Evolutionary conservation across 2,329 filamentous ascomycete species (phyloP).

Genomic region (Mycogone perniciosa): DNA sequence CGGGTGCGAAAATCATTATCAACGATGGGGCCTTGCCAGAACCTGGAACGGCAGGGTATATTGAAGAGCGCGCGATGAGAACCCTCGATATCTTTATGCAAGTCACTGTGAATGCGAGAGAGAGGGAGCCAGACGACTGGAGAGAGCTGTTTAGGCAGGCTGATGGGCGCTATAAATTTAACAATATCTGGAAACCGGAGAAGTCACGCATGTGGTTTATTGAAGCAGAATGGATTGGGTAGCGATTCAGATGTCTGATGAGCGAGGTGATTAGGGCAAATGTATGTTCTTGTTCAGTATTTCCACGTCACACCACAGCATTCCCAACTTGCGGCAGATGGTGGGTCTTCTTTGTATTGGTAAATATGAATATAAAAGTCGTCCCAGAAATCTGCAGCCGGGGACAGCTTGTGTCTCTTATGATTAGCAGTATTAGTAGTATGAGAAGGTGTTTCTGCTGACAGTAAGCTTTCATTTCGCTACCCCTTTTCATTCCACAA

Average conservation of each 20-base stretch:
- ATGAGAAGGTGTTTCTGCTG: no score
- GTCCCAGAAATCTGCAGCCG: no score
- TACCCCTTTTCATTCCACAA: no score
- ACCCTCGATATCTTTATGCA: constrained; percentile 13
- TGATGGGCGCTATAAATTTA: constrained; percentile 9
- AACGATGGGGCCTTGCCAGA: constrained; percentile 22
- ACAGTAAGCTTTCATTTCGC: no score
- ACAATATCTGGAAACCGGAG: constrained; percentile 14
- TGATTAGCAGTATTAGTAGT: no score
- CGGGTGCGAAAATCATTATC: constrained; percentile 21
- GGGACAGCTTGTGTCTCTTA: no score
- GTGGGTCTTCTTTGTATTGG: no score
- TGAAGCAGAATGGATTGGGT: constrained; percentile 12
- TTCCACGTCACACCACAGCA: no score
- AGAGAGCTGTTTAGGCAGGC: constrained; percentile 8
- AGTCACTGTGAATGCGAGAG: constrained; percentile 12
- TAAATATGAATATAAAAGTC: no score
- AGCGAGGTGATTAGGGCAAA: no score
- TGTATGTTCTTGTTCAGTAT: no score
- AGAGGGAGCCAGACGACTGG: constrained; percentile 12
- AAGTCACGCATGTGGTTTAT: constrained; percentile 17
- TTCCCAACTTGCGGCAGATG: no score
- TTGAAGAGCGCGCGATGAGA: constrained; percentile 7
- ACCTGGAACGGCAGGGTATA: constrained; percentile 13
- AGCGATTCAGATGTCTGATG: not conserved